Base-by-base conservation (phyloP, 108 stramenopile species). In the Cyclotella atomus region DNA sequence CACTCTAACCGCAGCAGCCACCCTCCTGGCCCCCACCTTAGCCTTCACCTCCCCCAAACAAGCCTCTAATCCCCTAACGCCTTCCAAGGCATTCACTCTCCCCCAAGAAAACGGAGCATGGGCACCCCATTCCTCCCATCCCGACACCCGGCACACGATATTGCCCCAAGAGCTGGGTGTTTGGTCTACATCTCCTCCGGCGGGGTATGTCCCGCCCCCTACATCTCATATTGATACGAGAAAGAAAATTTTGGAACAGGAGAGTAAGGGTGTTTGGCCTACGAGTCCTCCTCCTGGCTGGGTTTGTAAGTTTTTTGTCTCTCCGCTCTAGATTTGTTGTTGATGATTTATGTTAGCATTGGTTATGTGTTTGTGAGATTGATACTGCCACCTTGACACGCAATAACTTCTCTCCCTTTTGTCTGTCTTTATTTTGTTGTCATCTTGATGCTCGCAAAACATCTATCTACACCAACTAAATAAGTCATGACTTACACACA, bases 121-220 rank as follows among this genome's bases (percentile, higher is more conserved):
- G 47, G 47, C 10, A 49, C n/a, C 47, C 47, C n/a, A 29, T 27
- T 3, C 24, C 8, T 5, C 23, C 27, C 54, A 55, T 56, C 45
- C 59, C 23, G 65, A 76, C 66, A 76, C 75, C 24, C 59, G 67
- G 2, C 75, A 68, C 35, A 49, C 65, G 20, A 53, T 68, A 27
- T 24, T 59, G 28, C 32, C 24, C 36, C 75, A 76, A 62, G 75
- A 76, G 44, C 1, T 76, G 21, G 75, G 75, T 7, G 47, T 60
- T 3, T 60, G 59, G 59, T 20, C n/a, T 21, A 60, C 59, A 10
- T 27, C 33, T 3, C 59, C 59, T n/a, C 59, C 59, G 36, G 4
- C n/a, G 33, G 59, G 59, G 3, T 60, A 60, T 27, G 34, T 60
- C 59, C 59, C 59, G 23, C 59, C 59, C 33, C 33, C 20, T 17